A percentile compares a stretch with the other conserved stretches of the same genome.
phyloP scores from a whole-genome alignment of 108 stramenopile species.

The Nitzschia sp. region DNA sequence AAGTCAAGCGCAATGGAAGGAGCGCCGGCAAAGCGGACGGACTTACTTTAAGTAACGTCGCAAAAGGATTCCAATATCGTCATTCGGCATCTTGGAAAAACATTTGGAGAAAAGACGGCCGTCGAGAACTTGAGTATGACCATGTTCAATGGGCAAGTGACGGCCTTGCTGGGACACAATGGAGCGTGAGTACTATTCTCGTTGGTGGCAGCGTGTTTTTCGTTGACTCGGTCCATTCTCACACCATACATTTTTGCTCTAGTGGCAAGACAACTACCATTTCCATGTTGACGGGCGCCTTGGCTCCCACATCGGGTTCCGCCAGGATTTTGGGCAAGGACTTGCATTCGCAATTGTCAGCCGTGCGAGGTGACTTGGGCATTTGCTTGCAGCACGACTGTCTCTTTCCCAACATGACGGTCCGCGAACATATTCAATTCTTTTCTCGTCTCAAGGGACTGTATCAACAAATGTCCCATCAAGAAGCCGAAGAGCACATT shows the following conservation, averaged over 20 bases:
- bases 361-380: conserved; percentile 74
- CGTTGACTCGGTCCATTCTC: background rate
- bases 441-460: conserved; percentile 85
- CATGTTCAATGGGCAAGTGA: conserved; percentile 91
- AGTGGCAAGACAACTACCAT: conserved; percentile 65
- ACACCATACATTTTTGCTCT: background rate
- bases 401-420: conserved; percentile 85
- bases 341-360: conserved; percentile 65
- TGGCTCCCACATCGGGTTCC: conserved; percentile 85
- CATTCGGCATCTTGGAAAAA: conserved; percentile 64
- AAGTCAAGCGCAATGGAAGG: too few relatives aligned
- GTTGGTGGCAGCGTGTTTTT: background rate
- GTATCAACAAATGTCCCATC: conserved; percentile 44
- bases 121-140: conserved; percentile 86
- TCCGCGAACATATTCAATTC: conserved; percentile 86
- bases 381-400: conserved; percentile 95
- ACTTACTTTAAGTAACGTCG: conserved; percentile 46
- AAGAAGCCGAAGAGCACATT: conserved; percentile 62
- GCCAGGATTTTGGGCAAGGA: conserved; percentile 82
- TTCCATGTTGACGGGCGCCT: conserved; percentile 91
- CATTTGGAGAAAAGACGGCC: conserved; percentile 92
- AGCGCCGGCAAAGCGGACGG: too few relatives aligned
- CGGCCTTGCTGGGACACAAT: conserved; percentile 94
- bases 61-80: conserved; percentile 63
- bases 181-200: conserved; percentile 43